Evolutionary conservation across 805 yeast species (phyloP), one percentile per base, ranked within the genome.

Genomic region (Yamadazyma takamatsuzukensis): DNA sequence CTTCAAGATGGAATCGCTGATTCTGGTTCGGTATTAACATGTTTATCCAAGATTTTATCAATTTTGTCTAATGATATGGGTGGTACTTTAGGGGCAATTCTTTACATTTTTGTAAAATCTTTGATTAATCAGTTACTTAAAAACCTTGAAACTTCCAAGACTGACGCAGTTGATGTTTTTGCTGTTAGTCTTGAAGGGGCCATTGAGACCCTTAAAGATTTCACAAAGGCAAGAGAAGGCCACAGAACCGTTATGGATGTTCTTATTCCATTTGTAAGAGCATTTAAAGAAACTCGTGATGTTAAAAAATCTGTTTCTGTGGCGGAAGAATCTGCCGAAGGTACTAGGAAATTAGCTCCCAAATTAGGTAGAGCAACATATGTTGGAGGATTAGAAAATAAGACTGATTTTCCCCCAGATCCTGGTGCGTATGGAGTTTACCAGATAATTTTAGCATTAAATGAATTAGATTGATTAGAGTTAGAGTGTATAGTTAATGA

Each of bases 341-440:
- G 57, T n/a, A 61, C 68, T 2, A 41, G 64, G 27, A 51, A 43
- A 21, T 39, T 61, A 31, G 39, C 35, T n/a, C 63, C 68, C 6
- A 54, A 52, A 29, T 44, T 61, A 9, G 68, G 68, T 9, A 48
- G 68, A 36, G 68, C 66, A 10, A 44, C 63, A 3, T 61, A 61
- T 32, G 68, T 61, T 29, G 67, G 64, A 13, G 50, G 53, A 9
- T 42, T 48, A 13, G 55, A 47, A 1, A 44, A 47, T 10, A 42
- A 38, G 18, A 40, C 27, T 2, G 59, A 47, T 18, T 55, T 58
- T 32, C 63, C 63, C 6, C 68, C 68, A 5, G 68, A 61, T 32
- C 65, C 68, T n/a, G 68, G 68, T 15, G 66, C 68, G 10, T 61
- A 57, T 34, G 68, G 64, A 18, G 53, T 60, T 14, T 59, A 60